Base-by-base conservation (phyloP, 495 filamentous ascomycete species). In the Penicillium mononematosum region DNA sequence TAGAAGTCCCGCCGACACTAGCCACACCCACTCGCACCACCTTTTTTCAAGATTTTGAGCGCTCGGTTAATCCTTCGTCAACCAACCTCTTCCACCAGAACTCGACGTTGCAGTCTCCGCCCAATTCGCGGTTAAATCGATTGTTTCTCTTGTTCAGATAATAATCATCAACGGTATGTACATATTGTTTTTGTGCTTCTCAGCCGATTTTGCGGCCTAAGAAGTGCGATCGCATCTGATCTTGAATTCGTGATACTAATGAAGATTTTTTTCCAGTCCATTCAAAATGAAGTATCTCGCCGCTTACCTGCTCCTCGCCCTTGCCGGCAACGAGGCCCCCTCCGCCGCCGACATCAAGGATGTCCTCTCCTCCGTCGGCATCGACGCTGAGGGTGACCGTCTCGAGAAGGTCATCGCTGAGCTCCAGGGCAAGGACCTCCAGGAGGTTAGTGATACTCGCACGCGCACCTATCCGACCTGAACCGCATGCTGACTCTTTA, bases 251-350 rank as follows among this genome's bases (percentile, higher is more conserved):
- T 34, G 45, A 50, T 42, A 45, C 63, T 64, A 43, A 66, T 57
- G 43, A 52, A 22, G 10, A 60, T 25, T 55, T 60, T 56, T 27
- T 45, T 55, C 45, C 54, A 76, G 65, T 58, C 61, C 44, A 75
- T 70, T 78, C 80, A 93, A 87, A 90, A 98, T 98, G 94, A 98
- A 98, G 92, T 87, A 98, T 81, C 88, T 98, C 81, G 95, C 94
- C 74, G 92, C 94, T 72, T 98, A 96, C 86, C 90, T 98, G 69
- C 94, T 98, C 74, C 88, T 97, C 78, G 80, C 80, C 81, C 85
- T 98, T 65, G 94, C 84, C 71, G 94, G 94, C 81, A 98, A 98
- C 83, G 81, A 83, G 80, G 85, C 85, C 50, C 94, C 94, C 64
- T 92, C 90, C 50, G 90, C 88, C 60, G 78, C 79, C 54, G 92